Conservation (phyloP, 78 protist genomes). For the Dictyostelium intermedium region DNA sequence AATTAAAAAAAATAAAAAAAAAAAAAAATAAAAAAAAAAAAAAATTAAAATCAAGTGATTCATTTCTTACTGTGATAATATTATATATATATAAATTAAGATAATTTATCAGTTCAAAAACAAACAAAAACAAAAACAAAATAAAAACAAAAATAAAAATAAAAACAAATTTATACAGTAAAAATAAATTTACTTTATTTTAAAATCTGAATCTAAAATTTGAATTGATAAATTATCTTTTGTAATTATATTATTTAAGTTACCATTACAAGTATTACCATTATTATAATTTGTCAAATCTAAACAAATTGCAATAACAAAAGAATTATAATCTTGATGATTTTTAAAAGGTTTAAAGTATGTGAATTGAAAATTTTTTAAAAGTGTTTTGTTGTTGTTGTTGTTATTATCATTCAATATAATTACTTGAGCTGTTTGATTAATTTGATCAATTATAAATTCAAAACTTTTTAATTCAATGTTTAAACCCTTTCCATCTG, state of each 20-base stretch:
- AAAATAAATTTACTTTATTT: background rate
- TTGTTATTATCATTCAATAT: background rate
- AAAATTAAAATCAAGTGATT: slow-evolving; percentile 4
- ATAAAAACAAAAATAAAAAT: too few species aligned
- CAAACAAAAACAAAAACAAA: too few species aligned
- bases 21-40: too few species aligned
- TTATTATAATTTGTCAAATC: background rate
- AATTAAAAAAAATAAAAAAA: background rate
- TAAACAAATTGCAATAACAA: background rate
- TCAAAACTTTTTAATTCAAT: slow-evolving; percentile 5
- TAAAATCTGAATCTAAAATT: background rate
- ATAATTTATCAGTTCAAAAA: too few species aligned
- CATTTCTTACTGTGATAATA: background rate
- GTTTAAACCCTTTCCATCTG: slow-evolving; percentile 49
- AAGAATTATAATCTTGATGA: background rate
- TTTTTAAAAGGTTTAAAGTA: background rate
- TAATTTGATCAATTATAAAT: background rate
- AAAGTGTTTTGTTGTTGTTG: background rate
- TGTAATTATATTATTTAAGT: background rate
- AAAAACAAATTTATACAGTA: too few species aligned
- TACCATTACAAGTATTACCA: background rate
- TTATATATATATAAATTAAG: too few species aligned
- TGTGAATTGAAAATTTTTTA: background rate
- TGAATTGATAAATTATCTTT: background rate
- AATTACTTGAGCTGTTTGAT: background rate